Conservation (phyloP, 1,139 yeast genomes). For the Nematodospora anomalae region DNA sequence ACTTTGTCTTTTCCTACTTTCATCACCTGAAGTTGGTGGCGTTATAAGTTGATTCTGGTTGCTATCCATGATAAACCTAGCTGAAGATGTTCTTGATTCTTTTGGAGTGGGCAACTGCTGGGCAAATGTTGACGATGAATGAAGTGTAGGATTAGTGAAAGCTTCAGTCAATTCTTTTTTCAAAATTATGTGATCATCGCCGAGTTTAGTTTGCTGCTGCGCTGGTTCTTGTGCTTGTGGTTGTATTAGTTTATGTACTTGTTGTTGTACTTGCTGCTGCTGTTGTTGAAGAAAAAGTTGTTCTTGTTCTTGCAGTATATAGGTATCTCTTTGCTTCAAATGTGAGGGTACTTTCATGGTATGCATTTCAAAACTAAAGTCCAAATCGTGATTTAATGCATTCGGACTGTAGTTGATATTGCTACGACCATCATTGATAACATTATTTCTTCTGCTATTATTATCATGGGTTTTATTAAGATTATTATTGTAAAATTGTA, state of each 20-base stretch:
- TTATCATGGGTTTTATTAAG: neutral
- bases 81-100: conserved; percentile 30
- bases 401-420: neutral
- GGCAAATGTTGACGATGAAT: no score
- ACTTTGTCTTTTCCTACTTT: conserved; percentile 11
- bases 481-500: conserved; percentile 29
- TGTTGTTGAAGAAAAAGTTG: conserved; percentile 1
- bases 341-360: conserved; percentile 27
- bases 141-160: conserved; percentile 30
- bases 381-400: conserved; percentile 15
- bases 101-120: conserved; percentile 40
- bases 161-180: conserved; percentile 39
- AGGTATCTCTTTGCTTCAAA: conserved; percentile 5
- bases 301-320: neutral
- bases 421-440: conserved; percentile 3
- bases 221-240: conserved; percentile 7
- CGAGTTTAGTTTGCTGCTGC: conserved; percentile 7
- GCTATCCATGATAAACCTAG: conserved; percentile 5
- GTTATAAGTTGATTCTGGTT: conserved; percentile 11
- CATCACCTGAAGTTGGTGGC: conserved; percentile 17
- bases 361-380: conserved; percentile 29
- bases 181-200: conserved; percentile 19
- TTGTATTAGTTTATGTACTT: conserved; percentile 2
- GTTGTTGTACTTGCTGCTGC: conserved; percentile 11
- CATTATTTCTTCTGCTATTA: neutral